Evolutionary conservation across 768 basidiomycete genomes (phyloP).

Genomic region (Lentinula lateritia): DNA sequence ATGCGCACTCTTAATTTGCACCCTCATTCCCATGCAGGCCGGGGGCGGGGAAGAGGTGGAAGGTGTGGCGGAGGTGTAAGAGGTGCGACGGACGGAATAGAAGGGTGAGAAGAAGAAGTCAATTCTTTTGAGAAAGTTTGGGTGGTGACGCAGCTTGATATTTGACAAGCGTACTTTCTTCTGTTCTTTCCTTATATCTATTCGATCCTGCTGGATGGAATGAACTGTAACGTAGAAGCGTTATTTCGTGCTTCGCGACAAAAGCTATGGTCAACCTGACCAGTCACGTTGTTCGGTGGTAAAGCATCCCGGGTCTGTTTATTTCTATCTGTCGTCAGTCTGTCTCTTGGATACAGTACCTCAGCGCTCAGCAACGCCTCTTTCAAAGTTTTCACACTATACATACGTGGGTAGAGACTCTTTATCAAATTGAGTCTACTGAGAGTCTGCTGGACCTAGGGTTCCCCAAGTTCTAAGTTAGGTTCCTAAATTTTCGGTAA

Average conservation of each 20-base stretch:
- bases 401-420: not conserved
- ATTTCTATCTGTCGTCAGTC: not conserved
- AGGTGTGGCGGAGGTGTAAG: slow-evolving; percentile 18
- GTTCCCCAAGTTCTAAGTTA: not conserved
- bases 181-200: too few relatives aligned
- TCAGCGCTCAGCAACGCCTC: not conserved
- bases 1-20: slow-evolving; percentile 6
- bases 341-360: not conserved
- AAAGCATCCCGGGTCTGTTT: not conserved
- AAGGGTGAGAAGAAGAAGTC: slow-evolving; percentile 63
- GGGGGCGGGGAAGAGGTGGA: slow-evolving; percentile 46
- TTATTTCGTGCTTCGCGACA: too few relatives aligned
- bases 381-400: not conserved
- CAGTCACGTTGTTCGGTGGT: not conserved
- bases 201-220: too few relatives aligned
- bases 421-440: not conserved
- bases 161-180: too few relatives aligned
- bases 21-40: slow-evolving; percentile 40
- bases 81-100: slow-evolving; percentile 26
- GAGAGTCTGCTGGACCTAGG: not conserved
- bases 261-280: too few relatives aligned
- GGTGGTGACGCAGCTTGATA: slow-evolving; percentile 14
- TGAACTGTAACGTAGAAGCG: too few relatives aligned
- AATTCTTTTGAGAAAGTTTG: slow-evolving; percentile 80
- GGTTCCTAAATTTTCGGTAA: not conserved